A percentile compares a stretch with the other conserved stretches of the same genome.
phyloP scores from a whole-genome alignment of 345 rosid genomes.

The Rubroshorea leprosula region DNA sequence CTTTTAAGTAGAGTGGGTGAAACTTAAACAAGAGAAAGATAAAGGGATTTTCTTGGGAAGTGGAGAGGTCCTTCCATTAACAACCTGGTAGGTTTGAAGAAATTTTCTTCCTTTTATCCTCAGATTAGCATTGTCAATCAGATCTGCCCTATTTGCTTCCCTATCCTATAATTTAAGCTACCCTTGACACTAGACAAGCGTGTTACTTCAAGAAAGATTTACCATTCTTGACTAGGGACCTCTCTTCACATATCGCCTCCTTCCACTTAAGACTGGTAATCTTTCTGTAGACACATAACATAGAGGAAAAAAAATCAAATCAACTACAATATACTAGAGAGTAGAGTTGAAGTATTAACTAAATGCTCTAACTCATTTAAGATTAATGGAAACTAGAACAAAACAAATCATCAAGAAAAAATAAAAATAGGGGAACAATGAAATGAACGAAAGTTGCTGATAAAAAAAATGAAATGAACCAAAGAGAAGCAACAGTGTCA shows the following conservation, averaged over 20 bases:
- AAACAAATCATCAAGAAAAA: conserved; percentile 3
- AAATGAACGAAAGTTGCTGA: too few relatives aligned
- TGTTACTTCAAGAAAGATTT: neutral
- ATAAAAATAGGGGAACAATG: neutral
- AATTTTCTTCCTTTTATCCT: neutral
- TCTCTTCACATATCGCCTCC: conserved; percentile 6
- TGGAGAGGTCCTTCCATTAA: neutral
- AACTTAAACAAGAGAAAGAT: neutral
- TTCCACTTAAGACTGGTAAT: conserved; percentile 5
- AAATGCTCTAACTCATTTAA: neutral
- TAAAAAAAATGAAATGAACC: neutral
- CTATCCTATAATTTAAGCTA: neutral
- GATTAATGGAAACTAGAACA: neutral
- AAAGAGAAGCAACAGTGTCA: conserved; percentile 5
- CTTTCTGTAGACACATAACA: conserved; percentile 12
- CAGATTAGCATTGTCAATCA: neutral
- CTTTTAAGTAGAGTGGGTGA: neutral
- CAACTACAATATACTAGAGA: too few relatives aligned
- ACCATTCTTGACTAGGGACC: neutral
- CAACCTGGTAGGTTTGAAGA: neutral
- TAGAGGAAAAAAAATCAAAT: conserved; percentile 1
- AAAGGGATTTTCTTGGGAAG: neutral
- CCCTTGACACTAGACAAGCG: neutral
- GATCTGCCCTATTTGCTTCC: neutral
- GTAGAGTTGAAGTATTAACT: too few relatives aligned